Base-by-base conservation (phyloP, 2,329 filamentous ascomycete genomes). In the Intubia oerlemansii region DNA sequence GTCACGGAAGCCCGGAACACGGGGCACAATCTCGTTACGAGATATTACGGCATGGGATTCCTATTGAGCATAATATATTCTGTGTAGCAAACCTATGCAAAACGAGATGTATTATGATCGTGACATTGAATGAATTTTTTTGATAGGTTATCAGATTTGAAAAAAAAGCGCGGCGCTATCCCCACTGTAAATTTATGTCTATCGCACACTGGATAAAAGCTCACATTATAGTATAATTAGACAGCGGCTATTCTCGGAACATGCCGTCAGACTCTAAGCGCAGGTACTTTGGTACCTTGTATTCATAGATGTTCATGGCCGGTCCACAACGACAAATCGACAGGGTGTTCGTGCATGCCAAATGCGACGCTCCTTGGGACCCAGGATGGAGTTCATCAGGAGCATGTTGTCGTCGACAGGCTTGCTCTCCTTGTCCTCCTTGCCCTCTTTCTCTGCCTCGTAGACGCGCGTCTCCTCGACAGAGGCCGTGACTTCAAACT, bases 401-500 rank as follows among this genome's bases (percentile, higher is more conserved):
- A 69, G 56, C 28, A 51, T 56, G 41, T 66, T 54, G 19, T 43
- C 36, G 34, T 35, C 31, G 25, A 35, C 38, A 15, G 37, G 43
- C 20, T 29, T 36, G 16, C 4, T n/a, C n/a, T 26, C n/a, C 10
- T 12, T 12, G 9, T 4, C 10, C 12, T 18, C 11, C 13, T 10
- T 14, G 5, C 25, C 28, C 22, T 47, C 38, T 15, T 39, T 46
- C 13, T 46, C 44, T 24, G 36, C 39, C 35, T 38, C 42, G 52
- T 52, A 60, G 7, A 78, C 43, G 34, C 61, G 59, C 4, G 77
- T 67, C 54, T 93, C 84, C 50, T 93, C 84, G 0, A 92, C 68
- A 10, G 66, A 74, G 5, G 73, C 81, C 15, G 66, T 67, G 14
- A 92, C 59, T 48, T 91, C 82, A 45, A 85, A 92, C 38, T 79